A percentile compares a stretch with the other conserved stretches of the same genome.
These are phyloP conservation scores for Thielaviopsis ethacetica DNA, from an alignment of 2,329 filamentous ascomycete genomes.

Conservation along the genomic window DNA sequence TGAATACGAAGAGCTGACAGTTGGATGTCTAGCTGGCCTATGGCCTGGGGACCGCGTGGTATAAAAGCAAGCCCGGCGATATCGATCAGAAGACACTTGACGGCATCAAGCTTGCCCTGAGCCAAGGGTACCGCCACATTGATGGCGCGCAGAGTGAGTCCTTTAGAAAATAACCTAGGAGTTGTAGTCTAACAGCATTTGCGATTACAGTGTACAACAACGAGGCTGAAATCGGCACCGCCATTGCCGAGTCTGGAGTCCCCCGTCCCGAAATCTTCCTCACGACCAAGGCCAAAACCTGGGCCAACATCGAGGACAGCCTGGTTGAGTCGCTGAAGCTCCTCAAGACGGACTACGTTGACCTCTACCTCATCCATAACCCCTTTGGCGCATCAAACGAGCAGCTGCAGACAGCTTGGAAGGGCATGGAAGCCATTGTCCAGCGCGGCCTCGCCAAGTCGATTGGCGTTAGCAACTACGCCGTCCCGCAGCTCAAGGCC, in stretches of 20 bases:
- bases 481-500: constrained; percentile 24
- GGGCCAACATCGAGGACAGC: constrained; percentile 27
- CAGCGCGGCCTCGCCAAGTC: constrained; percentile 24
- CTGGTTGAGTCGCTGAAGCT: constrained; percentile 32
- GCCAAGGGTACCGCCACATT: constrained; percentile 6
- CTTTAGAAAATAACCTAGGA: neutral
- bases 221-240: constrained; percentile 26
- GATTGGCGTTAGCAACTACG: constrained; percentile 38
- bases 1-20: no score
- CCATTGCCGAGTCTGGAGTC: constrained; percentile 24
- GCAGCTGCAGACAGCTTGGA: constrained; percentile 16
- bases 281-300: constrained; percentile 38
- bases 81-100: constrained; percentile 3
- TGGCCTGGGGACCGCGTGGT: constrained; percentile 9
- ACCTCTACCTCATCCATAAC: constrained; percentile 36
- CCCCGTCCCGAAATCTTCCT: constrained; percentile 28
- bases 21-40: constrained; percentile 7
- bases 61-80: neutral
- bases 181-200: no score
- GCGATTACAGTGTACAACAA: constrained; percentile 23
- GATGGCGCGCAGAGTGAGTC: constrained; percentile 4
- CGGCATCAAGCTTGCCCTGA: constrained; percentile 4
- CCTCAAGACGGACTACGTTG: constrained; percentile 34
- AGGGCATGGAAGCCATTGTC: constrained; percentile 24
- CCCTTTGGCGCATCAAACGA: constrained; percentile 13